Evolutionary conservation across 2,329 filamentous ascomycete genomes (phyloP).

Genomic region (Aureobasidium sp.): DNA sequence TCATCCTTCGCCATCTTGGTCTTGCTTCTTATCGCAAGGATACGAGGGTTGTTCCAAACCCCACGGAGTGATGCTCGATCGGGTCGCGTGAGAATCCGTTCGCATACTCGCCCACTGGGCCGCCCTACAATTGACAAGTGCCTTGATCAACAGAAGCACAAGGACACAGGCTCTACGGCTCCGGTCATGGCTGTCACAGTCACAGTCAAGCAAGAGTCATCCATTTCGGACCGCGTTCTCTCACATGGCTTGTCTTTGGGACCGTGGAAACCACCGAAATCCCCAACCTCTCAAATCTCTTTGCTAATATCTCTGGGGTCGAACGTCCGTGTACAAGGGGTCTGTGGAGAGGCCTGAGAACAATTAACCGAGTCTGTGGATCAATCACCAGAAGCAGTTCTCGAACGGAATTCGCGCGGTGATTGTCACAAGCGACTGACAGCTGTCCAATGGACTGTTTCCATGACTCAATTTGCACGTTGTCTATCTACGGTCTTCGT

Average conservation of each 20-base stretch:
- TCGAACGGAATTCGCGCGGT: neutral
- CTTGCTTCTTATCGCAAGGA: slow-evolving; percentile 7
- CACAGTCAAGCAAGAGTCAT: neutral
- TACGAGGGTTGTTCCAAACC: neutral
- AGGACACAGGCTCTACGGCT: neutral
- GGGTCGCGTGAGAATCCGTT: neutral
- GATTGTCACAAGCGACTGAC: neutral
- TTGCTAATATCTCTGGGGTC: slow-evolving; percentile 12
- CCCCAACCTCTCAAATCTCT: neutral
- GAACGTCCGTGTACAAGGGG: slow-evolving; percentile 7
- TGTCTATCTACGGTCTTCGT: neutral
- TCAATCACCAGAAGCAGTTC: neutral
- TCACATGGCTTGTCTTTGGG: neutral
- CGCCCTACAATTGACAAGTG: slow-evolving; percentile 4
- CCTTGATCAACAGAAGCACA: neutral
- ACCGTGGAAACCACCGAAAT: neutral
- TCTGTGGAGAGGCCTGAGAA: neutral
- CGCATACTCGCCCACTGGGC: neutral
- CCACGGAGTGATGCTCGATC: neutral
- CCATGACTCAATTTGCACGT: slow-evolving; percentile 6
- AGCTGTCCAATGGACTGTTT: neutral
- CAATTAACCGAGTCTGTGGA: neutral
- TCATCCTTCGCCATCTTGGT: neutral
- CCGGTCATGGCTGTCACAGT: neutral
- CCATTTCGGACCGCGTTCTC: neutral